Base-by-base conservation (phyloP, 805 yeast species). In the baker's yeast (Saccharomyces cerevisiae) region DNA sequence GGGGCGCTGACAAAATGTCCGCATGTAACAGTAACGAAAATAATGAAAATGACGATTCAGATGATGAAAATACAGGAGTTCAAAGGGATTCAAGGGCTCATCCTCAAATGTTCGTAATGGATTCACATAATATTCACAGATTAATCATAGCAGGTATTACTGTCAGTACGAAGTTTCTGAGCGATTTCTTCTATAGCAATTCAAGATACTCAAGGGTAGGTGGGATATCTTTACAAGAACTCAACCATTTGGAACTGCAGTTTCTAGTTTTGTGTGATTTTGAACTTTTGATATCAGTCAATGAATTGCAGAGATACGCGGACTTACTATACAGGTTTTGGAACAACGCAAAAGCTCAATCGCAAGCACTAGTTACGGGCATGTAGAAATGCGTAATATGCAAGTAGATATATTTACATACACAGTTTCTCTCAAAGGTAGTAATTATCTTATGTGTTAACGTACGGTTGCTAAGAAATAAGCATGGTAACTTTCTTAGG, bases 131-230 rank as follows among this genome's bases (percentile, higher is more conserved):
- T 69, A 90, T 94, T 58, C 99, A 94, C 72, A 79, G 99, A 57
- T 77, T 94, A 59, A 88, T 94, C 51, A 92, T 94, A 49, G 87
- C 96, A 11, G 98, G 97, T 4, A 85, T 94, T 56, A 92, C 99
- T 0, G 97, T 94, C 27, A 89, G 96, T 28, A 87, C 96, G 41
- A 94, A 94, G 73, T 92, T 92, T 70, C 91, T 91, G 70, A 84
- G 92, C 63, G 98, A 92, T 71, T 89, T 91, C 50, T 92, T 91
- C 66, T 92, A 92, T 76, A 92, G 92, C 67, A 92, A 92, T 69
- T 83, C 94, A 53, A 79, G 98, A 59, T 92, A 92, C 69, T 97
- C 97, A 10, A 88, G 91, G 69, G 94, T 92, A 47, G 98, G 98
- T 5, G 98, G 98, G 0, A 77, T 92, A 53, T 96, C 97, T 6